phyloP scores from a whole-genome alignment of 768 basidiomycete genomes.

The Phaffia australis region DNA sequence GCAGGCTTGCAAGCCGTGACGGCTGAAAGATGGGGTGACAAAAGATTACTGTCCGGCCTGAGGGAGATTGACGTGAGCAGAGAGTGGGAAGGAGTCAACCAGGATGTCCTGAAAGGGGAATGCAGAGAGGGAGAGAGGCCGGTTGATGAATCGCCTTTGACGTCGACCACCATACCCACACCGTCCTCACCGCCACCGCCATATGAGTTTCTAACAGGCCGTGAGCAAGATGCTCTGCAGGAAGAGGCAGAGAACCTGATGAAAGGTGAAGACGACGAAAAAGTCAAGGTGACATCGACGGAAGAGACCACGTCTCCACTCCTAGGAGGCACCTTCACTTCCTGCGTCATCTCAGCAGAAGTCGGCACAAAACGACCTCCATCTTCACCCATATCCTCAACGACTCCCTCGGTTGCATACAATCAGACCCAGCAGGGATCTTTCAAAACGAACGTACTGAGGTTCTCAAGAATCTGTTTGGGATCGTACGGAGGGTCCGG shows the following conservation, averaged over 20 bases:
- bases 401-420: too few species aligned
- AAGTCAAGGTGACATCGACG: too few species aligned
- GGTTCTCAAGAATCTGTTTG: constrained; percentile 69
- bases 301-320: background rate
- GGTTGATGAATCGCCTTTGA: background rate
- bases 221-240: too few species aligned
- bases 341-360: background rate
- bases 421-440: background rate
- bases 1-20: constrained; percentile 70
- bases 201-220: background rate
- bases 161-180: too few species aligned
- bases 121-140: constrained; percentile 44
- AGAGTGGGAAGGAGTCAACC: constrained; percentile 27
- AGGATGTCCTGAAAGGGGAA: constrained; percentile 37
- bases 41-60: constrained; percentile 54
- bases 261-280: too few species aligned
- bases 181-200: background rate
- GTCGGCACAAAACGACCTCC: constrained; percentile 3
- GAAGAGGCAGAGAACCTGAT: too few species aligned
- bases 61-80: constrained; percentile 48
- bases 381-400: too few species aligned
- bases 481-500: constrained; percentile 76
- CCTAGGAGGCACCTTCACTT: background rate
- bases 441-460: constrained; percentile 58
- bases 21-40: constrained; percentile 60